Conservation (phyloP, 805 yeast species). For the Henningerozyma blattae region DNA sequence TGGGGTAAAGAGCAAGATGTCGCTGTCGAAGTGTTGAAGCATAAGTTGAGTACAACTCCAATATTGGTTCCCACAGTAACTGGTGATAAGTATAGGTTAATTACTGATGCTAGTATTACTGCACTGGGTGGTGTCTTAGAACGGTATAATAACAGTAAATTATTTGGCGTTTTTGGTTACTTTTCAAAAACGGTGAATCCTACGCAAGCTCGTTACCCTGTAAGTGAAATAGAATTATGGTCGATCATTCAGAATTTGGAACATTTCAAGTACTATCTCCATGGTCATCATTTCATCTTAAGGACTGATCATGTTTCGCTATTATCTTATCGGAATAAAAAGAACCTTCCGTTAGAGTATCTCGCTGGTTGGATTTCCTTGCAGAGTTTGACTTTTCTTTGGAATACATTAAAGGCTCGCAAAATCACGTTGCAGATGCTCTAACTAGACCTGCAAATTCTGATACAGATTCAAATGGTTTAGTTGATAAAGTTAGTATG, state of each 20-base stretch:
- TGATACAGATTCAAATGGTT: too few relatives aligned
- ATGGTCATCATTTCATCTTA: constrained; percentile 4
- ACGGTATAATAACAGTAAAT: constrained; percentile 3
- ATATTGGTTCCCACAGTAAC: constrained; percentile 1
- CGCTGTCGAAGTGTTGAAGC: constrained; percentile 1
- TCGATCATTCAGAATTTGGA: constrained; percentile 5
- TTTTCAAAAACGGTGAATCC: constrained; percentile 25
- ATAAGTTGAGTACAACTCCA: constrained; percentile 1
- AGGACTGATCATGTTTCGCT: constrained; percentile 7
- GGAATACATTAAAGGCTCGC: constrained; percentile 4
- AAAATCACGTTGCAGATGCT: constrained; percentile 10
- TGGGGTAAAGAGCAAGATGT: constrained; percentile 2
- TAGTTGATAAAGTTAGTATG: too few relatives aligned
- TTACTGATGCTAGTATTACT: constrained; percentile 7
- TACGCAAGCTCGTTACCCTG: constrained; percentile 22
- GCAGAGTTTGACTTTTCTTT: constrained; percentile 6
- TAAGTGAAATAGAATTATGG: constrained; percentile 8
- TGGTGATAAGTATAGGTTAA: constrained; percentile 2
- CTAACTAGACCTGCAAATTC: constrained; percentile 5
- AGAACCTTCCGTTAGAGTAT: constrained; percentile 5
- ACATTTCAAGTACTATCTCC: constrained; percentile 6
- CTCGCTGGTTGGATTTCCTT: constrained; percentile 5
- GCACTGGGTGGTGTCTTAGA: constrained; percentile 11
- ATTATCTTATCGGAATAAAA: constrained; percentile 3
- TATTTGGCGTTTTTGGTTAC: constrained; percentile 7